phyloP scores from a whole-genome alignment of 805 yeast genomes.

The Ogataea salicorniae region DNA sequence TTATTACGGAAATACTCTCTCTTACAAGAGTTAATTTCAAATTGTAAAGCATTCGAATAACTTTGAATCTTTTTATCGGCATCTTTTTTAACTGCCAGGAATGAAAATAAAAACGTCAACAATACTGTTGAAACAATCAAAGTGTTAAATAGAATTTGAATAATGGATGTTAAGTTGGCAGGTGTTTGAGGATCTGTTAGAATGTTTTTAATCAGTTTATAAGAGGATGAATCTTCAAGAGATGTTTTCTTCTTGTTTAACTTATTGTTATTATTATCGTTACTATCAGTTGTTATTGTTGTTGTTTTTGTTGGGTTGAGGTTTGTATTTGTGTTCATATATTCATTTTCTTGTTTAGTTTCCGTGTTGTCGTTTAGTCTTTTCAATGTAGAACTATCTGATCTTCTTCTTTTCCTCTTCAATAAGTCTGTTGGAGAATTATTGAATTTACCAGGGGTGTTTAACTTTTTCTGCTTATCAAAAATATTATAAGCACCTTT shows the following conservation, averaged over 20 bases:
- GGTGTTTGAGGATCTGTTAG: constrained; percentile 26
- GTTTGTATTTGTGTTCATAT: not conserved
- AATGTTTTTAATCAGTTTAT: constrained; percentile 9
- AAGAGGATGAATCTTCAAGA: not conserved
- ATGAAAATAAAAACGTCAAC: constrained; percentile 15
- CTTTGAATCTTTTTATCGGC: constrained; percentile 65
- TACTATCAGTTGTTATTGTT: not conserved
- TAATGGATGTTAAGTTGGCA: constrained; percentile 21
- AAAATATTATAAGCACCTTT: constrained; percentile 28
- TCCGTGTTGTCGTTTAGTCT: not conserved
- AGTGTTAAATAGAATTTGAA: constrained; percentile 25
- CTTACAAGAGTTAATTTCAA: constrained; percentile 64
- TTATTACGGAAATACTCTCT: constrained; percentile 65
- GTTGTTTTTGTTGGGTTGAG: not conserved
- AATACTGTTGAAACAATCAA: constrained; percentile 19
- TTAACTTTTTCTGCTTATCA: constrained; percentile 11
- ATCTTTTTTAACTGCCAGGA: constrained; percentile 39
- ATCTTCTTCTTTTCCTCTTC: constrained; percentile 17
- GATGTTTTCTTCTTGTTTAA: not conserved
- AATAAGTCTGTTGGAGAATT: constrained; percentile 2
- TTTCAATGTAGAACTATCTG: constrained; percentile 1
- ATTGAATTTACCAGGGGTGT: not conserved
- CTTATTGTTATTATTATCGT: not conserved
- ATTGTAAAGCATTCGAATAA: constrained; percentile 52
- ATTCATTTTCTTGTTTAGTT: not conserved